phyloP scores from a whole-genome alignment of 163 green algal genomes.

The Chlamydomonas reinhardtii region DNA sequence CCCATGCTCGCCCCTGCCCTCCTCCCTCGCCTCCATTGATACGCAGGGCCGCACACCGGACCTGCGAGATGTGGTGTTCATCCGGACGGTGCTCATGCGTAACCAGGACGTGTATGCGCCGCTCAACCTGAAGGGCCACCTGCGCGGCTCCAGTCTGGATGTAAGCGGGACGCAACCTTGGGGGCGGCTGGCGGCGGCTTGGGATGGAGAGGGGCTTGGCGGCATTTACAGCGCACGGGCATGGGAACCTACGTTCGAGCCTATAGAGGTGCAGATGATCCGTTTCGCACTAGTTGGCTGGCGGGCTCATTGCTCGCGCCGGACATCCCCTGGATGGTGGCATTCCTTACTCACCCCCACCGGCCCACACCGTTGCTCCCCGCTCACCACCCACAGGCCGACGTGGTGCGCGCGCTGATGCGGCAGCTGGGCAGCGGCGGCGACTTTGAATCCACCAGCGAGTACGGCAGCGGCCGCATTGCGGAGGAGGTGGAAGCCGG shows the following conservation, averaged over 20 bases:
- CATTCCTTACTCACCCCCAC: too few species aligned
- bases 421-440: background rate
- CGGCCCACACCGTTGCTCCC: too few species aligned
- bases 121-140: background rate
- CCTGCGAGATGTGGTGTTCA: constrained; percentile 5
- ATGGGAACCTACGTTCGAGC: too few species aligned
- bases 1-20: too few species aligned
- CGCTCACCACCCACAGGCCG: background rate
- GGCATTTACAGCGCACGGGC: too few species aligned
- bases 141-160: background rate
- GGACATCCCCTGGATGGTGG: too few species aligned
- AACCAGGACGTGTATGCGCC: background rate
- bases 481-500: background rate
- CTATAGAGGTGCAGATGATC: too few species aligned
- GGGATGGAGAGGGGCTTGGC: too few species aligned
- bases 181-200: too few species aligned
- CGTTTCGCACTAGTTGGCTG: too few species aligned
- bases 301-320: too few species aligned
- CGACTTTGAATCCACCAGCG: background rate
- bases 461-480: background rate
- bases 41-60: background rate
- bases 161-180: background rate
- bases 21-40: too few species aligned
- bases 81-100: background rate
- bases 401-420: constrained; percentile 13